These are phyloP conservation scores for Limnanthes douglasii DNA, from an alignment of 345 rosid species.

Conservation along the genomic window DNA sequence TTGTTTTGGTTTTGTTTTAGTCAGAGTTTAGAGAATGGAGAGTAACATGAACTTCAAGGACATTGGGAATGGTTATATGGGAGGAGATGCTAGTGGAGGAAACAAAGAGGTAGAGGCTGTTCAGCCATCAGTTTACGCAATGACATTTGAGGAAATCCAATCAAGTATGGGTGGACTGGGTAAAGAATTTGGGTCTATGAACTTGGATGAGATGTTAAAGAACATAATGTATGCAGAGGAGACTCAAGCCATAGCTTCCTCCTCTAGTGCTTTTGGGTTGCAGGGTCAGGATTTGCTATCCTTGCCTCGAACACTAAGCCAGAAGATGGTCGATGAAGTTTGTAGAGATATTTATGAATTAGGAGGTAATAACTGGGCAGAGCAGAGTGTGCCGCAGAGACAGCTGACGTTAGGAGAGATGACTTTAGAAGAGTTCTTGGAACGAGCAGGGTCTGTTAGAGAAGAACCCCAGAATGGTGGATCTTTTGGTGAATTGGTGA, in stretches of 20 bases:
- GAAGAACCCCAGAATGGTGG: slow-evolving; percentile 49
- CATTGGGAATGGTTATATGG: slow-evolving; percentile 27
- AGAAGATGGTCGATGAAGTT: slow-evolving; percentile 86
- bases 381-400: slow-evolving; percentile 39
- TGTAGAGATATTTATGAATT: slow-evolving; percentile 39
- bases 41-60: slow-evolving; percentile 54
- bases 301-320: slow-evolving; percentile 82
- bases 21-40: slow-evolving; percentile 51
- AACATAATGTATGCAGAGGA: slow-evolving; percentile 77
- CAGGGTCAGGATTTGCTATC: slow-evolving; percentile 89
- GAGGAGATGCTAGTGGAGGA: slow-evolving; percentile 10
- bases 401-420: slow-evolving; percentile 90
- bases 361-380: slow-evolving; percentile 12
- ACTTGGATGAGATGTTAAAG: slow-evolving; percentile 89
- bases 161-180: slow-evolving; percentile 61
- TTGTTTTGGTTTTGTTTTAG: no score
- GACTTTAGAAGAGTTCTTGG: slow-evolving; percentile 87
- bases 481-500: slow-evolving; percentile 27
- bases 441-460: slow-evolving; percentile 74
- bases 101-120: slow-evolving; percentile 21
- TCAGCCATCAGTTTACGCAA: slow-evolving; percentile 66
- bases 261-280: slow-evolving; percentile 24
- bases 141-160: slow-evolving; percentile 89
- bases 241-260: slow-evolving; percentile 49
- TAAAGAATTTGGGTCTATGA: slow-evolving; percentile 94